Base-by-base conservation (phyloP, 2,329 filamentous ascomycete species). In the Aspergillus latus region DNA sequence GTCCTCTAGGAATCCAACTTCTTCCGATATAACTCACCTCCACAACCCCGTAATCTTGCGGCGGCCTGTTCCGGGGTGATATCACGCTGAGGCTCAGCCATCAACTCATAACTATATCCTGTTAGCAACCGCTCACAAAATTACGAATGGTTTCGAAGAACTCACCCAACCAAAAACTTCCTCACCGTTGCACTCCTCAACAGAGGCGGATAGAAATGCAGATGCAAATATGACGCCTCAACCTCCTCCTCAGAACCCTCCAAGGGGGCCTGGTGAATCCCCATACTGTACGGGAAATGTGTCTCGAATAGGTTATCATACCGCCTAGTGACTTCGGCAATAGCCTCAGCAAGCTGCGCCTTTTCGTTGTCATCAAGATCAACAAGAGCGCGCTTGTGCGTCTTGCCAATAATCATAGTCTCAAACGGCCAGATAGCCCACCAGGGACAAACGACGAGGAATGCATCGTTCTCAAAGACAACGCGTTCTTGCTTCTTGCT, bases 371-470 rank as follows among this genome's bases (percentile, higher is more conserved):
- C 80, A 49, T 82, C 84, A 37, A 99, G 80, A 71, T 99, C 93
- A 13, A 96, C 86, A 45, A 99, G 81, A 1, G 89, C 88, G 42
- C 92, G 86, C 63, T 92, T 88, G 72, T 97, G 92, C 59, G 85
- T 80, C 77, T 91, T 95, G 59, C 90, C 85, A 30, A 97, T 80
- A 58, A 99, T 83, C 80, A 99, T 88, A 46, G 93, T 88, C 78
- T 99, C 94, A 60, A 97, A 99, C 0, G 94, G 94, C 94, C 94
- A 99, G 15, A 91, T 83, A 0, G 91, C 94, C 94, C 94, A 99
- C 92, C 94, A 99, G 0, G 94, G 94, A 68, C 92, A 96, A 13
- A 97, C 84, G 0, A 92, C 88, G 42, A 96, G 78, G 73, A 97
- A 99, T 0, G 81, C 81, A 9, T 84, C 83, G 71, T 99, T 99